Evolutionary conservation across 2,329 filamentous ascomycete genomes (phyloP), one percentile per base, ranked within the genome.

Genomic region (Blastomyces parvus): DNA sequence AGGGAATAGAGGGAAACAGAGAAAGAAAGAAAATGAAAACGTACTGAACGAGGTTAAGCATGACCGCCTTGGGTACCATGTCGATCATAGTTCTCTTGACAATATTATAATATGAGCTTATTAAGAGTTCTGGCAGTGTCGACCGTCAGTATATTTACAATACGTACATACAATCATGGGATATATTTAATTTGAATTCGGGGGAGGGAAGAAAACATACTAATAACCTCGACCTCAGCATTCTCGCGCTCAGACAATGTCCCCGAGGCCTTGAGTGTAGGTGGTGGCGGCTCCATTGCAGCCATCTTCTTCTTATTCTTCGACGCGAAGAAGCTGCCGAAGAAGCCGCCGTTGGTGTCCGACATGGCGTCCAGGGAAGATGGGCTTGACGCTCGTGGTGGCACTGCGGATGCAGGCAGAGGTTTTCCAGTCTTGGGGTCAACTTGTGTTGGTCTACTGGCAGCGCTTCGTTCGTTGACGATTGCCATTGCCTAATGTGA

Each of bases 231-330:
- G 57, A 99, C 94, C 77, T 99, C 94, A 67, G 96, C 90, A 64
- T 87, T 88, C 76, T 99, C 94, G 66, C 94, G 91, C 79, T 99
- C 94, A 5, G 90, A 96, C 48, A 99, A 82, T 33, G 88, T 96
- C 52, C 94, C 93, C 2, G 91, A 96, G 42, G 94, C 94, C 81
- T 97, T 99, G 64, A 99, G 85, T 52, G 86, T 93, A 38, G 94
- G 86, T 66, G 94, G 94, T 48, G 94, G 94, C 17, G 94, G 83
- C 76, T 99, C 94, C 94, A 99, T 99, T 58, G 93, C 92, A n/a
- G 94, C 94, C 80, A 96, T 95, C 87, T 97, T 97, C 88, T 99
- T 99, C 87, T 97, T 99, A 81, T 97, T 99, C 85, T 97, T 99
- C 73, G 90, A 92, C 13, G 94, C 91, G 74, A 97, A 99, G 84